phyloP scores from a whole-genome alignment of 129 eudicot genomes.

The Escallonia herrerae region DNA sequence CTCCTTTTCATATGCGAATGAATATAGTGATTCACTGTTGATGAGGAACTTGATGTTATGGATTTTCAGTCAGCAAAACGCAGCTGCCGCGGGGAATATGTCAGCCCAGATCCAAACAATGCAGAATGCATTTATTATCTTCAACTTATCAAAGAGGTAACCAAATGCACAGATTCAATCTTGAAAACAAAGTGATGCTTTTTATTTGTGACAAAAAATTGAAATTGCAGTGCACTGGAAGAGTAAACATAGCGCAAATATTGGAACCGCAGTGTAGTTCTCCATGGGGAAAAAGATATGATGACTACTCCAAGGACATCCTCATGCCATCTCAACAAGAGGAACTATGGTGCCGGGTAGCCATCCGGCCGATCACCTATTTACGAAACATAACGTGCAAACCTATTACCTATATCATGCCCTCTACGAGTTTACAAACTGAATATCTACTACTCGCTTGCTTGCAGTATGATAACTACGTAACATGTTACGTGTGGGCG shows the following conservation, averaged over 20 bases:
- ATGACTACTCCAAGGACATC: not conserved
- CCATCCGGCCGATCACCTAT: not conserved
- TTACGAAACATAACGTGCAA: too few relatives aligned
- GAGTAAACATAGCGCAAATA: constrained; percentile 1
- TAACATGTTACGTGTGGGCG: constrained; percentile 5
- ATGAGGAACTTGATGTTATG: too few relatives aligned
- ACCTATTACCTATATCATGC: too few relatives aligned
- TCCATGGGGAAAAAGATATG: not conserved
- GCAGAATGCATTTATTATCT: not conserved
- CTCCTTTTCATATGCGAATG: too few relatives aligned
- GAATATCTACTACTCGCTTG: not conserved
- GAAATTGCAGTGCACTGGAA: constrained; percentile 4
- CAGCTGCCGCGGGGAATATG: constrained; percentile 6
- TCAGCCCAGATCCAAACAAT: constrained; percentile 2
- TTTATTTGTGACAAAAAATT: too few relatives aligned
- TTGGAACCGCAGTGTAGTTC: constrained; percentile 6
- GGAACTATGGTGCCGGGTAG: constrained; percentile 15
- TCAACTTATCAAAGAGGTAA: not conserved
- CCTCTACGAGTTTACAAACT: not conserved
- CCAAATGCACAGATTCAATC: not conserved
- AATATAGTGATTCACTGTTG: too few relatives aligned
- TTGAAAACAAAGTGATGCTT: too few relatives aligned
- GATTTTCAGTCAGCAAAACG: constrained; percentile 6
- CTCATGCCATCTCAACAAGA: not conserved
- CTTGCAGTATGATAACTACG: constrained; percentile 1